These are phyloP conservation scores for Fusarium virguliforme DNA, from an alignment of 2,329 filamentous ascomycete genomes.

Conservation along the genomic window DNA sequence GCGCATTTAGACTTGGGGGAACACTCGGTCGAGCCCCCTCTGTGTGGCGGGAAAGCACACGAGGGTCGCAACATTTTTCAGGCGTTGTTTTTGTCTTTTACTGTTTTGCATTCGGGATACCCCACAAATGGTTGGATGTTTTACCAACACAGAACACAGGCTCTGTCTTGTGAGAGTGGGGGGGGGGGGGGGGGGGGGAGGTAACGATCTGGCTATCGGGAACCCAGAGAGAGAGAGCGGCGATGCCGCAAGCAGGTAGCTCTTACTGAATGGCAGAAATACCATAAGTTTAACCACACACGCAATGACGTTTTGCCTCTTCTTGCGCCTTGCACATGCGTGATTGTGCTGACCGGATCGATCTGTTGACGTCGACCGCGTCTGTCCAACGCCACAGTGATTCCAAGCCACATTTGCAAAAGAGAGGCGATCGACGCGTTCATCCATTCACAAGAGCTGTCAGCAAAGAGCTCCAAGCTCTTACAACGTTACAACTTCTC, in stretches of 20 bases:
- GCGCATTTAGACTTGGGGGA: constrained; percentile 45
- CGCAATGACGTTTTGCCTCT: not conserved
- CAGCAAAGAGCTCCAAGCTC: not conserved
- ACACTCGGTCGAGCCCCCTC: constrained; percentile 19
- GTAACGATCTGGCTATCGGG: constrained; percentile 14
- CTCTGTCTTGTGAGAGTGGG: constrained; percentile 4
- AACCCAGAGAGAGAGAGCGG: constrained; percentile 19
- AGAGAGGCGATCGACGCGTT: constrained; percentile 1
- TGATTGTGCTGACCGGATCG: not conserved
- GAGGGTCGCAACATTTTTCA: constrained; percentile 27
- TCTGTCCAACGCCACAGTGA: not conserved
- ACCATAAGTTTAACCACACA: constrained; percentile 52
- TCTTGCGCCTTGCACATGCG: not conserved
- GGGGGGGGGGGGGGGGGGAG: not conserved
- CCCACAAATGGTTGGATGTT: constrained; percentile 38
- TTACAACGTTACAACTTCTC: constrained; percentile 31
- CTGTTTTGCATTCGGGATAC: constrained; percentile 48
- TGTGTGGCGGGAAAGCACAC: constrained; percentile 15
- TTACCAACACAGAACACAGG: constrained; percentile 12
- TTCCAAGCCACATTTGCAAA: not conserved
- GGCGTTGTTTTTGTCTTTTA: constrained; percentile 43
- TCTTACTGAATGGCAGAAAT: constrained; percentile 58
- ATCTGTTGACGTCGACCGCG: not conserved
- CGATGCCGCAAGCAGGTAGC: constrained; percentile 43
- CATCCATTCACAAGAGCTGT: not conserved